These are phyloP conservation scores for Cytospora paraplurivora DNA, from an alignment of 2,329 filamentous ascomycete species.

Conservation along the genomic window DNA sequence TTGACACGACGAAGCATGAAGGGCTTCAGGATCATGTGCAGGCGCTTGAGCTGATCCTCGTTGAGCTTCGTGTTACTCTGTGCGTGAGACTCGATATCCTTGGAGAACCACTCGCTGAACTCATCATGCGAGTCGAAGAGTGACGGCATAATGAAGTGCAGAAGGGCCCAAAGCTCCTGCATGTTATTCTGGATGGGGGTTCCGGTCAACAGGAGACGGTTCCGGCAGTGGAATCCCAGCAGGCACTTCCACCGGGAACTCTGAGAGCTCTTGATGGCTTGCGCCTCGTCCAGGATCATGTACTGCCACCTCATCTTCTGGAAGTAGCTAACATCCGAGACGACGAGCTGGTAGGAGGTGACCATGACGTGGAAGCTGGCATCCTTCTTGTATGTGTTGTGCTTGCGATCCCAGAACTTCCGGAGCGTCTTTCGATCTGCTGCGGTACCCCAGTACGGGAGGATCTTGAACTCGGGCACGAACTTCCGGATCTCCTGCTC, in stretches of 20 bases:
- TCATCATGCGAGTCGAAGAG: slow-evolving; percentile 93
- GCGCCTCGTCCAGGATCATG: slow-evolving; percentile 98
- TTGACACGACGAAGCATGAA: slow-evolving; percentile 99
- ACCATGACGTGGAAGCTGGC: slow-evolving; percentile 94
- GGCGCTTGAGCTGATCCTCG: slow-evolving; percentile 91
- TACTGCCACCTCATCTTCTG: slow-evolving; percentile 99
- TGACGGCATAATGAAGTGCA: slow-evolving; percentile 99
- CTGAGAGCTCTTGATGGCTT: slow-evolving; percentile 97
- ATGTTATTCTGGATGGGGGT: slow-evolving; percentile 99
- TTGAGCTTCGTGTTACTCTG: slow-evolving; percentile 99
- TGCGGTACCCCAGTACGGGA: slow-evolving; percentile 96
- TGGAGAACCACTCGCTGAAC: slow-evolving; percentile 92
- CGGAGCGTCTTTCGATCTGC: slow-evolving; percentile 93
- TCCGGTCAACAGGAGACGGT: slow-evolving; percentile 88
- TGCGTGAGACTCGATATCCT: slow-evolving; percentile 96
- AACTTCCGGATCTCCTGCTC: slow-evolving; percentile 97
- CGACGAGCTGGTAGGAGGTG: slow-evolving; percentile 96
- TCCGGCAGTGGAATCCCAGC: slow-evolving; percentile 91
- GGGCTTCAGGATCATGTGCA: slow-evolving; percentile 98
- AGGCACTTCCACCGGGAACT: slow-evolving; percentile 97
- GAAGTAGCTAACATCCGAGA: slow-evolving; percentile 95
- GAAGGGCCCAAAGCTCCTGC: slow-evolving; percentile 95
- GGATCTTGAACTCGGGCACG: slow-evolving; percentile 89
- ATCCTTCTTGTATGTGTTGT: slow-evolving; percentile 91
- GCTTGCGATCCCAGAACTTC: slow-evolving; percentile 99